A percentile compares a stretch with the other conserved stretches of the same genome.
phyloP scores from a whole-genome alignment of 2,329 filamentous ascomycete genomes.

The Paramyrothecium sp. region DNA sequence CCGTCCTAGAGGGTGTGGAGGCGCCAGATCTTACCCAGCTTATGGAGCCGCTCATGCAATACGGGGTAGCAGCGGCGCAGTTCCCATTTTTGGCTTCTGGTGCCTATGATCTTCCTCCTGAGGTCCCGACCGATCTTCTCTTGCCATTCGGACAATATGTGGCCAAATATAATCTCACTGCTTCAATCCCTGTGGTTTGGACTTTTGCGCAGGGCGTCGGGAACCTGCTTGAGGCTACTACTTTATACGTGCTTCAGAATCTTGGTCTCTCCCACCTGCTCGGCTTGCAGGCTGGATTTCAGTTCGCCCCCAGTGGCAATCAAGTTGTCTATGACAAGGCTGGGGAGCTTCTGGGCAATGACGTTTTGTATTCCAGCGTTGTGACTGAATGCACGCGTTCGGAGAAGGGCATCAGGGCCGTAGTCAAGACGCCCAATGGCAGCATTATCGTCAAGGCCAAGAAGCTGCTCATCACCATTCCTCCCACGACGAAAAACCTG shows the following conservation, averaged over 20 bases:
- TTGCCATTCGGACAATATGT: not conserved
- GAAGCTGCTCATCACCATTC: not conserved
- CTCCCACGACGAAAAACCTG: not conserved
- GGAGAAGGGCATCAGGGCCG: not conserved
- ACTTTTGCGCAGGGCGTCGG: not conserved
- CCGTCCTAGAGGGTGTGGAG: not conserved
- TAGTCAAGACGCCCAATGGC: not conserved
- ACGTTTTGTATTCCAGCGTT: not conserved
- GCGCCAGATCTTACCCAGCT: not conserved
- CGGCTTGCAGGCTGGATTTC: not conserved
- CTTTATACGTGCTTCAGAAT: not conserved
- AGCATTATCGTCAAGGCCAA: not conserved
- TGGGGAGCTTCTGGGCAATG: not conserved
- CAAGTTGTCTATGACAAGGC: not conserved
- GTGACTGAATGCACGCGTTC: not conserved
- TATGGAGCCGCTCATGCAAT: not conserved
- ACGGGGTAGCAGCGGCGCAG: not conserved
- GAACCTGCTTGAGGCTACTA: not conserved
- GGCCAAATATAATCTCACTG: not conserved
- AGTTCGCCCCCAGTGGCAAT: not conserved
- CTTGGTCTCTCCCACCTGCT: not conserved
- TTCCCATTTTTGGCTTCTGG: not conserved
- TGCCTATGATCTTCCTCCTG: too few relatives aligned
- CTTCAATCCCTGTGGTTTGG: not conserved
- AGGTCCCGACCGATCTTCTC: not conserved